Evolutionary conservation across 2,329 filamentous ascomycete species (phyloP).

Genomic region (Talaromyces sp.): DNA sequence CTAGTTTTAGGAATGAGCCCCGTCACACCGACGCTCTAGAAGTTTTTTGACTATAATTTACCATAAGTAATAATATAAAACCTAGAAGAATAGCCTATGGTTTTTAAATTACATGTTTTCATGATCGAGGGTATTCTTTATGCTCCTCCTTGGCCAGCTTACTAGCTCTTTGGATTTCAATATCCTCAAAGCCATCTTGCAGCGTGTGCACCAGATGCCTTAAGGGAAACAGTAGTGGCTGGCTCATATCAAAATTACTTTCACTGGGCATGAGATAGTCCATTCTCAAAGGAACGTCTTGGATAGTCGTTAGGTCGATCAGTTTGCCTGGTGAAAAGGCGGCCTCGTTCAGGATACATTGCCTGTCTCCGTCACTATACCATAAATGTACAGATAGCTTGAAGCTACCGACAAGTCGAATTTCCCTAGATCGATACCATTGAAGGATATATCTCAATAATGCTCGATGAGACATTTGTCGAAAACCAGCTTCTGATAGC

Average conservation of each 20-base stretch:
- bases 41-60: background rate
- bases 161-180: constrained; percentile 8
- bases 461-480: too few species aligned
- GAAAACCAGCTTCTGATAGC: too few species aligned
- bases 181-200: constrained; percentile 11
- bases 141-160: constrained; percentile 1
- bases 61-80: background rate
- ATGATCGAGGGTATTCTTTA: background rate
- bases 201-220: constrained; percentile 9
- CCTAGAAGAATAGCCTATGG: background rate
- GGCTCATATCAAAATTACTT: background rate
- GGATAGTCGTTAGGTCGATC: too few species aligned
- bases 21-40: too few species aligned
- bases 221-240: constrained; percentile 13
- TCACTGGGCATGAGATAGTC: constrained; percentile 11
- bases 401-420: too few species aligned
- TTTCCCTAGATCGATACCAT: too few species aligned
- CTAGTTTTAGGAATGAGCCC: too few species aligned
- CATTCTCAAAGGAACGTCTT: constrained; percentile 11
- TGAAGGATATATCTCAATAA: too few species aligned
- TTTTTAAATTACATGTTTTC: background rate
- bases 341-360: too few species aligned
- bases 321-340: too few species aligned
- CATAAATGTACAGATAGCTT: too few species aligned
- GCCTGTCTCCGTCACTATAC: too few species aligned